Evolutionary conservation across 768 basidiomycete genomes (phyloP), one percentile per base, ranked within the genome.

Genomic region (Coprinellus aureogranulatus): DNA sequence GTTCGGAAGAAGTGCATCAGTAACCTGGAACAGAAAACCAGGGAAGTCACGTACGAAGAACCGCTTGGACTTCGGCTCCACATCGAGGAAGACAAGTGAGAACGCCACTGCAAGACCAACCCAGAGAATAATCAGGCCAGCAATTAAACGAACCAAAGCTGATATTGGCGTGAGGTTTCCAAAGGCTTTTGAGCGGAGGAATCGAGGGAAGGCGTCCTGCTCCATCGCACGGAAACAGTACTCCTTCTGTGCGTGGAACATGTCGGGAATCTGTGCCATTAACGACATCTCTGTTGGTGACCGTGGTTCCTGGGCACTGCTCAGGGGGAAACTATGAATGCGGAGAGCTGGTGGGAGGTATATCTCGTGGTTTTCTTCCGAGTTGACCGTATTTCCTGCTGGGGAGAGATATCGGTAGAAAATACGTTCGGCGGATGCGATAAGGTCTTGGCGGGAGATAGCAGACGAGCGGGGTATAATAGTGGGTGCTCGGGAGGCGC

Each of bases 201-300:
- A 98, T 4, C 96, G 83, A 42, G 92, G 92, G 76, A 92, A 94
- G 18, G 92, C 92, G 62, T 94, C 92, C 72, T 95, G 92, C 66
- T 97, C 94, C 88, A 98, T 94, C 0, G 92, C 92, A 46, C 90
- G 84, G 81, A 94, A 96, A 68, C 93, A 92, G 68, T 96, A 97
- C 68, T 97, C 94, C 77, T 98, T 98, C 77, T 98, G 96, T 0
- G 87, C 77, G 69, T 98, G 93, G 79, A 97, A 98, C 77, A 98
- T 89, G 70, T 99, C 97, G 14, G 97, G 97, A 47, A 93, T 83
- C 61, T 93, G 88, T 0, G 95, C 96, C 80, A 96, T 83, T 62
- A 90, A 73, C 42, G 79, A 83, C 41, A 86, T 71, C 72, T 94
- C 93, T 25, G 79, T 75, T 66, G 82, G 80, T 4, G 85, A 77